phyloP scores from a whole-genome alignment of 2,329 filamentous ascomycete species.

The Cadophora sp. region DNA sequence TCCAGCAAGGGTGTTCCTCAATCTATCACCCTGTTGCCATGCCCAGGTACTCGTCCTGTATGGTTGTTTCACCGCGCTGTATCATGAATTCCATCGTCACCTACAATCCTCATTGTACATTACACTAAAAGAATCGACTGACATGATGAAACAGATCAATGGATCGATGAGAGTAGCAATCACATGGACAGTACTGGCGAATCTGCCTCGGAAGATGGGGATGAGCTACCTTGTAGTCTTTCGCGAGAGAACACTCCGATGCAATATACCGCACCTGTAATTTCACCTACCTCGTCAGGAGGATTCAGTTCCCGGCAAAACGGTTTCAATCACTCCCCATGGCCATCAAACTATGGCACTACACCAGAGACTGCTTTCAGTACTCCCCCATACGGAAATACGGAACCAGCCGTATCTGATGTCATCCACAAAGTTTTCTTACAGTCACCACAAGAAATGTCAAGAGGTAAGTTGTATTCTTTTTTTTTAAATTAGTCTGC shows the following conservation, averaged over 20 bases:
- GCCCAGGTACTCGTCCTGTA: background rate
- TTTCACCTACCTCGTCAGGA: slow-evolving; percentile 4
- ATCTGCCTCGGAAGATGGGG: slow-evolving; percentile 17
- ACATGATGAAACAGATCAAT: slow-evolving; percentile 8
- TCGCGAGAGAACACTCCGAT: background rate
- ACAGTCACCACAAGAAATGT: background rate
- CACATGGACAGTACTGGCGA: background rate
- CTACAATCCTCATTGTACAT: no score
- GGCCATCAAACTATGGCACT: background rate
- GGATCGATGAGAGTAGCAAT: background rate
- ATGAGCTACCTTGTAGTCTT: background rate
- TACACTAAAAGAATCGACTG: background rate
- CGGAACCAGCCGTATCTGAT: background rate
- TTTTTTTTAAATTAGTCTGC: no score
- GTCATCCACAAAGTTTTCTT: slow-evolving; percentile 10
- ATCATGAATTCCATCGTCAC: background rate
- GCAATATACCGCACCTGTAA: background rate
- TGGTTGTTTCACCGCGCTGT: background rate
- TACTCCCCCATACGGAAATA: background rate
- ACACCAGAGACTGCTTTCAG: slow-evolving; percentile 3
- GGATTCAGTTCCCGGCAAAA: background rate
- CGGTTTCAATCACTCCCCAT: background rate
- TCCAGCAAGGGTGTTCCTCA: background rate
- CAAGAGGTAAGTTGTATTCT: background rate
- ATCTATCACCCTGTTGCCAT: background rate